Evolutionary conservation across 257 asterid species (phyloP), one percentile per base, ranked within the genome.

Genomic region (Nicotiana attenuata): DNA sequence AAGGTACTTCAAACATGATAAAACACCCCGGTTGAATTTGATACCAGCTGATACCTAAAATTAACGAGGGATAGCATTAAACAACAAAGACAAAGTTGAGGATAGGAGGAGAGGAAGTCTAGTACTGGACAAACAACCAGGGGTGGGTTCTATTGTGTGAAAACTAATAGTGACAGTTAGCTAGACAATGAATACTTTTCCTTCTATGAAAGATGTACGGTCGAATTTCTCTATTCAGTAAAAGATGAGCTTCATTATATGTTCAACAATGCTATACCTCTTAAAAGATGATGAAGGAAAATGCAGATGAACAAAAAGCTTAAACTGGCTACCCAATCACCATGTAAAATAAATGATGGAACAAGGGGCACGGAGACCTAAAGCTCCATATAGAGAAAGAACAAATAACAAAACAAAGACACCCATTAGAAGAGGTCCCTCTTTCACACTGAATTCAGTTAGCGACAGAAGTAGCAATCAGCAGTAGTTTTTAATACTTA

Each of bases 1-100:
- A 47, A 95, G 92, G 87, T 91, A 95, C 81, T 91, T 88, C 76
- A 95, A 85, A 85, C 98, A 93, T 3, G 97, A 87, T 53, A 90
- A 86, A 84, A 91, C 88, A 68, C 96, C 90, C 87, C 91, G 87
- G 76, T 83, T 55, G 80, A 95, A 95, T 85, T 92, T 92, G 88
- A 95, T 90, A 56, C 97, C 89, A 20, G 88, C 92, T 86, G 97
- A 87, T 60, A 90, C 97, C 98, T 95, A 84, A 11, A 66, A 81
- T 22, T 53, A 82, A 73, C 50, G 17, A 68, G n/a, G 31, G 65
- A 53, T 55, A 35, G 47, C 63, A 50, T 75, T 60, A 73, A 69
- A 24, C 59, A 56, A 85, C 59, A 13, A 17, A 81, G 67, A 47
- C 57, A 28, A 63, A 24, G 79, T 47, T 15, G 38, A 47, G 47